These are phyloP conservation scores for Afroboletus lepidellus DNA, from an alignment of 1,284 basidiomycete genomes.

Conservation along the genomic window DNA sequence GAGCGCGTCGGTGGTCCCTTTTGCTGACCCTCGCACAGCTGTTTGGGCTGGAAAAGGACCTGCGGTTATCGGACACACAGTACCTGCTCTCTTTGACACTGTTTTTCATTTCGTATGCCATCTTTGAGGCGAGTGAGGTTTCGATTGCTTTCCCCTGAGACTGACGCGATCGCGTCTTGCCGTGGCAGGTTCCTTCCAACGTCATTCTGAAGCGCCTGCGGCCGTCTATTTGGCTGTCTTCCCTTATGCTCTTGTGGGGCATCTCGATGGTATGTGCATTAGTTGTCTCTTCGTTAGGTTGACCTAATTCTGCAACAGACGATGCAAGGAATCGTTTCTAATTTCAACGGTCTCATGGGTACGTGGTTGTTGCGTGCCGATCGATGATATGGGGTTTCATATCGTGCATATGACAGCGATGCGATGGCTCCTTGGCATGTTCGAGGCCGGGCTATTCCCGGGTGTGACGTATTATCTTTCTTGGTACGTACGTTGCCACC, in stretches of 20 bases:
- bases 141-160: background rate
- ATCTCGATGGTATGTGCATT: slow-evolving; percentile 56
- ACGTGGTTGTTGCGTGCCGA: slow-evolving; percentile 17
- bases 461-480: slow-evolving; percentile 70
- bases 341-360: slow-evolving; percentile 66
- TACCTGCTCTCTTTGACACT: slow-evolving; percentile 64
- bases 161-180: background rate
- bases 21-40: slow-evolving; percentile 40
- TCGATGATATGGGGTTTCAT: background rate
- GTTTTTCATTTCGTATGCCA: slow-evolving; percentile 63
- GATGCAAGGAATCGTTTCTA: slow-evolving; percentile 63
- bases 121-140: slow-evolving; percentile 49
- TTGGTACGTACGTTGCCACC: slow-evolving; percentile 42
- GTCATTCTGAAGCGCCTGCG: slow-evolving; percentile 69
- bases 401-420: slow-evolving; percentile 41
- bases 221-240: slow-evolving; percentile 64
- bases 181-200: slow-evolving; percentile 60
- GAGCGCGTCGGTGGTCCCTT: background rate
- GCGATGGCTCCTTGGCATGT: slow-evolving; percentile 64
- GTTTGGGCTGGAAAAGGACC: slow-evolving; percentile 52
- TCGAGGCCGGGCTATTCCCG: slow-evolving; percentile 65
- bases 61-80: slow-evolving; percentile 60
- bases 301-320: slow-evolving; percentile 41
- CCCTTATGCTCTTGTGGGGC: slow-evolving; percentile 67
- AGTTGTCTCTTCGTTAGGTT: no score